Evolutionary conservation across 2,329 filamentous ascomycete species (phyloP).

Genomic region (Gnomoniopsis smithogilvyi): DNA sequence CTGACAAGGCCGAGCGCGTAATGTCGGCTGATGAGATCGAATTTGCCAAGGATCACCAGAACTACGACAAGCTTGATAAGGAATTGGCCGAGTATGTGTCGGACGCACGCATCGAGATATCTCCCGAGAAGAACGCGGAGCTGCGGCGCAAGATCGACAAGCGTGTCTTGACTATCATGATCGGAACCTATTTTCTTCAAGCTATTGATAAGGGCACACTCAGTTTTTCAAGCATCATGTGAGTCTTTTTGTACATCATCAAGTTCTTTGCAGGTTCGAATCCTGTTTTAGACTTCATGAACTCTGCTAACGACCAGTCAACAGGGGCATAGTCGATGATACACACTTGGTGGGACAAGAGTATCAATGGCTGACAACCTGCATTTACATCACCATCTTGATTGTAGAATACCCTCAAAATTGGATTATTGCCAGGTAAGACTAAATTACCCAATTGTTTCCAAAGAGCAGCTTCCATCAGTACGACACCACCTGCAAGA

Average conservation of each 20-base stretch:
- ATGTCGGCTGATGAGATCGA: constrained; percentile 30
- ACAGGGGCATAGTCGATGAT: constrained; percentile 45
- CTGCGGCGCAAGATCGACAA: constrained; percentile 65
- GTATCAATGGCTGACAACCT: constrained; percentile 70
- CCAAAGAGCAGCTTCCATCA: too few relatives aligned
- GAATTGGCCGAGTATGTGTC: constrained; percentile 69
- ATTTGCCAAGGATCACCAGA: constrained; percentile 39
- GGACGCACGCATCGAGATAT: constrained; percentile 52
- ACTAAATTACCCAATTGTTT: constrained; percentile 19
- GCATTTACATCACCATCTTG: constrained; percentile 70
- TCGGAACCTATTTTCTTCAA: constrained; percentile 70
- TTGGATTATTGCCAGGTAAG: constrained; percentile 30
- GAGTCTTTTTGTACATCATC: background rate
- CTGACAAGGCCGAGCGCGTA: constrained; percentile 14
- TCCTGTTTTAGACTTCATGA: background rate
- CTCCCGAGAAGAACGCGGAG: constrained; percentile 55
- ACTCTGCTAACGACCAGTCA: background rate
- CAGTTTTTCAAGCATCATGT: constrained; percentile 62
- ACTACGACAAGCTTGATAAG: constrained; percentile 55
- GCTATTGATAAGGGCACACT: constrained; percentile 66
- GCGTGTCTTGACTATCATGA: constrained; percentile 67
- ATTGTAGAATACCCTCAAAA: constrained; percentile 72
- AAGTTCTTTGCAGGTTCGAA: background rate
- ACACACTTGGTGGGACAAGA: constrained; percentile 45
- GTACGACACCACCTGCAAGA: background rate